Base-by-base conservation (phyloP, 225 moss, liverwort and hornwort genomes). In the Antitrichia curtipendula region DNA sequence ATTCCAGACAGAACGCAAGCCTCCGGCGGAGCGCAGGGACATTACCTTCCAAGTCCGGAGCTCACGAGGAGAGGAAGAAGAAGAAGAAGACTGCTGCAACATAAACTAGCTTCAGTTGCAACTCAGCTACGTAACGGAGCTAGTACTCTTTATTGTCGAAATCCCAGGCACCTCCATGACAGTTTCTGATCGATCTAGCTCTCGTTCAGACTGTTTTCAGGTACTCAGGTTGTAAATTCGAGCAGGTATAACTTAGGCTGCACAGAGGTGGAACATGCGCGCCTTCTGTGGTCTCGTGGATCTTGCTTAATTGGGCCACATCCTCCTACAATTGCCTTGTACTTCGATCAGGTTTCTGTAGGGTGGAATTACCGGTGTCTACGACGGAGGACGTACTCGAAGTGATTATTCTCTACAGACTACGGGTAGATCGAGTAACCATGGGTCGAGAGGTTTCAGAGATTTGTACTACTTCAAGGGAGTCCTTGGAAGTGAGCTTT, bases 1-100 rank as follows among this genome's bases (percentile, higher is more conserved):
- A 96, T 87, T 98, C 96, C 8, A 90, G 96, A 78, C 92, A 93
- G 66, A 92, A 91, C 68, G 87, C 91, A 10, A 91, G 91, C 21
- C 66, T 66, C 83, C 92, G 95, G 28, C 90, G 92, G 49, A 88
- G 89, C 61, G 90, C 88, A 47, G 91, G 83, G 43, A 86, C 78
- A 32, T 93, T 98, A 45, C 83, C 93, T 41, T 82, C 90, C 6
- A 78, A 80, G 57, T 83, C 82, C 21, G 84, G 65, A 32, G 60
- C 91, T 58, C 84, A 92, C 27, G 88, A 93, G n/a, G 87, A 28
- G 43, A 72, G 5, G 23, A 23, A 8, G 9, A 8, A 13, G 45
- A 72, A 58, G 53, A 54, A 53, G 76, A n/a, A n/a, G 45, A 80
- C 32, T 27, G 69, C 87, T 78, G 75, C 83, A 41, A 90, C 85